A percentile compares a stretch with the other conserved stretches of the same genome.
phyloP scores from a whole-genome alignment of 352 stramenopile genomes.

The Saprolegnia diclina region DNA sequence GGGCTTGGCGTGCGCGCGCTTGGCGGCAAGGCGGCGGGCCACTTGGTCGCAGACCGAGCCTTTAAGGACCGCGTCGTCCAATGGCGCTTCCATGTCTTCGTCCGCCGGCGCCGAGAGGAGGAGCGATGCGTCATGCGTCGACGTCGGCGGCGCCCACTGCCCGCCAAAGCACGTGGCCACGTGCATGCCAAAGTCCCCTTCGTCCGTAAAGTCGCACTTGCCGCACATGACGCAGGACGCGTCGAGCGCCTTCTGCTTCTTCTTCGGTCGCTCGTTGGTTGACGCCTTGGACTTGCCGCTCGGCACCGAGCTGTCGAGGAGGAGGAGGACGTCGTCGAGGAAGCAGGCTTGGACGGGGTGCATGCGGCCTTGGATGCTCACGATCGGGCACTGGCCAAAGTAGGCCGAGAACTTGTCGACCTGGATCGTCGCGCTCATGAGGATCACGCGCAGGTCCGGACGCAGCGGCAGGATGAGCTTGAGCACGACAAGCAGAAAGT shows the following conservation, averaged over 20 bases:
- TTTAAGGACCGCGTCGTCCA: background rate
- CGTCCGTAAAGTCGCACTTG: constrained; percentile 51
- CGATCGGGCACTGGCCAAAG: constrained; percentile 77
- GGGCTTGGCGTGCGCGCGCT: background rate
- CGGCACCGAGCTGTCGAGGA: constrained; percentile 36
- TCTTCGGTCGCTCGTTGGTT: constrained; percentile 3
- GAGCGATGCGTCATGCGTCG: background rate
- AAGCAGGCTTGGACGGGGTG: constrained; percentile 91
- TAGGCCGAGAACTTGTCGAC: constrained; percentile 90
- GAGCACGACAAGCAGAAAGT: constrained; percentile 95
- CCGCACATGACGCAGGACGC: constrained; percentile 84
- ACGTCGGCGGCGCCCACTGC: constrained; percentile 9
- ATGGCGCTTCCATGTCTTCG: background rate
- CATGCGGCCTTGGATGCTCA: constrained; percentile 68
- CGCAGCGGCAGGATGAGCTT: constrained; percentile 79
- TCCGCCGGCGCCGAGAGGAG: background rate
- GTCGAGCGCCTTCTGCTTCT: constrained; percentile 9
- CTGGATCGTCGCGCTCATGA: constrained; percentile 96
- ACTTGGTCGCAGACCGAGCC: constrained; percentile 8
- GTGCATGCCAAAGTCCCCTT: constrained; percentile 85
- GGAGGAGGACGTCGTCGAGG: constrained; percentile 76
- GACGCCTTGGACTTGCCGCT: constrained; percentile 18
- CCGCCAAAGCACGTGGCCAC: constrained; percentile 72
- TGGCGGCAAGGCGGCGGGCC: background rate
- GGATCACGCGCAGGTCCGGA: constrained; percentile 84